Evolutionary conservation across 2,329 filamentous ascomycete species (phyloP), one percentile per base, ranked within the genome.

Genomic region (Sporothrix brunneoviolacea): DNA sequence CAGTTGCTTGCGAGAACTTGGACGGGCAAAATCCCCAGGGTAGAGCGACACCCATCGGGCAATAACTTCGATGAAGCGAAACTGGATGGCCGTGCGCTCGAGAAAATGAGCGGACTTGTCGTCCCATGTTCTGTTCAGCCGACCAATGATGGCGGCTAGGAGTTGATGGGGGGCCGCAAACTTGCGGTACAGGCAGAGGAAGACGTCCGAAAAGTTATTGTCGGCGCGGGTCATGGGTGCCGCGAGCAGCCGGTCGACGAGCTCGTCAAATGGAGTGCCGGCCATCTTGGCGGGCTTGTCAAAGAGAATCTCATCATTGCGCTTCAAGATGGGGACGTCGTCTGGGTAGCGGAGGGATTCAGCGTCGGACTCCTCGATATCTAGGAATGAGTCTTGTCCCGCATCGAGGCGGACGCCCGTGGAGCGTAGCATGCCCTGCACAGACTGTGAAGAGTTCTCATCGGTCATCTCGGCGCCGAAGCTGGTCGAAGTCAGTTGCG

Each of bases 131-230:
- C 72, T 75, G 57, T 95, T 86, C 54, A 95, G 81, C 35, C 86
- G 83, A 52, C 83, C 76, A 36, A 95, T 74, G 39, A 97, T 86
- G 8, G 88, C 83, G 36, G 83, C 78, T 47, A 97, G 81, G 4
- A 98, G 75, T 57, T 85, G 79, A 9, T 79, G 77, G 0, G 93
- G 93, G 2, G 91, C 81, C 4, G 89, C 86, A 64, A 98, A 97
- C 65, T 93, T 94, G 55, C 93, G 85, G 68, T 97, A 97, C 13
- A 97, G 73, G 57, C 91, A 95, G 27, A 97, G 74, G 61, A 97
- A 97, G 16, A 95, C 83, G 39, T 90, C 82, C 2, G 81, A 79
- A 62, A 96, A 98, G 65, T 95, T 95, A 52, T 80, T 77, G 63
- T 97, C 93, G n/a, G 84, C 78, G 62, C 88, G 90, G 24, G 88